Evolutionary conservation across 2,329 filamentous ascomycete species (phyloP).

Genomic region (Truncatella angustata): DNA sequence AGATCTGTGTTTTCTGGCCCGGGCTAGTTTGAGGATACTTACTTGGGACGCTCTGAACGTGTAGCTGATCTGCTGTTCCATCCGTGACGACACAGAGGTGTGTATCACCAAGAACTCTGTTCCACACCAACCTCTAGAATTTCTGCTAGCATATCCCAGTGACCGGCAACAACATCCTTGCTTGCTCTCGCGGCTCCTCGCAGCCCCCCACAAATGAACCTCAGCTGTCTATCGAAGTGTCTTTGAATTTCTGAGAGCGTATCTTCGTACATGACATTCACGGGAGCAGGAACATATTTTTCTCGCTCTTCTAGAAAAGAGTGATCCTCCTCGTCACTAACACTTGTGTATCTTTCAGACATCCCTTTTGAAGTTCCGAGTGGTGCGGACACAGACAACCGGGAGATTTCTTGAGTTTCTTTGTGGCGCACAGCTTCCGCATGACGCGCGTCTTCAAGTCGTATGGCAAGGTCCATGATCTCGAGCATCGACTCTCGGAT

Average conservation of each 20-base stretch:
- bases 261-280: conserved; percentile 45
- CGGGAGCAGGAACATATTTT: conserved; percentile 28
- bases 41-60: no score
- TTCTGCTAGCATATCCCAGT: conserved; percentile 81
- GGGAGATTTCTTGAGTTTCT: conserved; percentile 37
- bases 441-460: conserved; percentile 61
- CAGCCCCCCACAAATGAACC: conserved; percentile 71
- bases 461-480: conserved; percentile 71
- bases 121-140: conserved; percentile 61
- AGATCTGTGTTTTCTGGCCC: no score
- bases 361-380: conserved; percentile 24
- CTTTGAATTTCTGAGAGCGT: conserved; percentile 55
- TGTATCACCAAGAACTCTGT: not conserved
- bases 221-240: conserved; percentile 64
- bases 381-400: conserved; percentile 35
- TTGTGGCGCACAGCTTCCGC: conserved; percentile 34
- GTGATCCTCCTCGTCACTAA: conserved; percentile 30
- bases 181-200: conserved; percentile 73
- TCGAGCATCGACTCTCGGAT: conserved; percentile 73
- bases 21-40: no score
- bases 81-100: not conserved
- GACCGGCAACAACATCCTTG: conserved; percentile 54
- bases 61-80: no score
- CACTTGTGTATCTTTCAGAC: conserved; percentile 21
- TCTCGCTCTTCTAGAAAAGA: conserved; percentile 29